Evolutionary conservation across 331 rosid genomes (phyloP).

Genomic region (Cydonia oblonga): DNA sequence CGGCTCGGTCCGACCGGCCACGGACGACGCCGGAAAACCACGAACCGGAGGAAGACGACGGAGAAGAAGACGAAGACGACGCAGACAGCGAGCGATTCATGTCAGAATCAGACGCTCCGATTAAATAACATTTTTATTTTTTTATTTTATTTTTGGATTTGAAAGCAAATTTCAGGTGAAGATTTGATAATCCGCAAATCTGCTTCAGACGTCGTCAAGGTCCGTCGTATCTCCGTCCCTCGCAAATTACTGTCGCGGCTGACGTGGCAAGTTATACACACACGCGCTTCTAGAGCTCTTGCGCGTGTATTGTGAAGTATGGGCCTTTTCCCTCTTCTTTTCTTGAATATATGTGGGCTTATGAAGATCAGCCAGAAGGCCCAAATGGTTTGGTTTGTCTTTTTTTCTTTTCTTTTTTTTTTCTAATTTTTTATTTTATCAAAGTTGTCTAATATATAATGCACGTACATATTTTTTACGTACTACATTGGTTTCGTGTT

Average conservation of each 20-base stretch:
- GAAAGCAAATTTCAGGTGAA: neutral
- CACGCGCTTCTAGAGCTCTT: neutral
- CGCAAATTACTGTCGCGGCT: neutral
- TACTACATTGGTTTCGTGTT: too few species aligned
- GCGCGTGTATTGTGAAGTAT: neutral
- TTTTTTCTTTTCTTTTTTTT: too few species aligned
- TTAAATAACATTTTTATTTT: constrained; percentile 1
- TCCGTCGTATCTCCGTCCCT: neutral
- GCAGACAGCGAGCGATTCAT: constrained; percentile 50
- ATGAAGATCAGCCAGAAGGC: neutral
- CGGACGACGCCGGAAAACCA: constrained; percentile 90
- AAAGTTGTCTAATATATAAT: too few species aligned
- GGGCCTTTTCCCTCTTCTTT: neutral
- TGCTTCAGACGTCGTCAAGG: neutral
- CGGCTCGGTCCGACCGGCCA: constrained; percentile 50
- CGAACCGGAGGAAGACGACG: constrained; percentile 47
- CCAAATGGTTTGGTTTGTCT: too few species aligned
- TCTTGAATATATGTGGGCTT: neutral
- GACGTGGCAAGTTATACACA: neutral
- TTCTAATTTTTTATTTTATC: too few species aligned
- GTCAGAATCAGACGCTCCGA: constrained; percentile 12
- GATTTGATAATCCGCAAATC: neutral
- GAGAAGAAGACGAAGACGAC: constrained; percentile 25
- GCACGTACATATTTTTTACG: too few species aligned
- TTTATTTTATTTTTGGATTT: neutral